phyloP scores from a whole-genome alignment of 148 eudicot species.

The Nepenthes mirabilis region DNA sequence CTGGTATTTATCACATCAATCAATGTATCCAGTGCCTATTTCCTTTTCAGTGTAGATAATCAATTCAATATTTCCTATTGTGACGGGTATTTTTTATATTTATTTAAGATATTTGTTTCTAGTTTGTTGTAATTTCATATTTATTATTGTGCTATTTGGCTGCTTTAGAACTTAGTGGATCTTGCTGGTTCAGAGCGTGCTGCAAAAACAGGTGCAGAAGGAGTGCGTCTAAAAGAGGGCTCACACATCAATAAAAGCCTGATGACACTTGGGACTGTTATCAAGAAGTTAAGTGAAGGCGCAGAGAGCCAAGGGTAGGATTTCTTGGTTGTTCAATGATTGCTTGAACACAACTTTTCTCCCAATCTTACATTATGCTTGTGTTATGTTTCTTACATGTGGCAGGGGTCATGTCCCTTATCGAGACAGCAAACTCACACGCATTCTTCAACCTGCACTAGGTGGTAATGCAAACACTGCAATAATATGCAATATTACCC shows the following conservation, averaged over 20 bases:
- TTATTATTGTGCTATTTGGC: neutral
- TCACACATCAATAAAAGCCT: constrained; percentile 97
- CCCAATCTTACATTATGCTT: constrained; percentile 1
- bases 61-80: neutral
- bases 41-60: neutral
- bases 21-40: constrained; percentile 3
- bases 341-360: neutral
- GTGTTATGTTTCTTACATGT: constrained; percentile 9
- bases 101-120: neutral
- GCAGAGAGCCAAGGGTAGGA: constrained; percentile 96
- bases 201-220: constrained; percentile 99
- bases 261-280: constrained; percentile 97
- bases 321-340: constrained; percentile 6
- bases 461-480: constrained; percentile 99
- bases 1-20: constrained; percentile 34
- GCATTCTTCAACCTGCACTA: constrained; percentile 92
- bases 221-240: constrained; percentile 96
- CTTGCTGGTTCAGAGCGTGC: constrained; percentile 99
- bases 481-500: constrained; percentile 90
- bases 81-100: neutral
- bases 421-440: constrained; percentile 95
- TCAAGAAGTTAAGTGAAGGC: constrained; percentile 94
- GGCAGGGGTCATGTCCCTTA: constrained; percentile 95
- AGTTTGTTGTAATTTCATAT: neutral
- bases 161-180: constrained; percentile 78